These are phyloP conservation scores for Candida tropicalis DNA, from an alignment of 1,139 yeast genomes.

Conservation along the genomic window DNA sequence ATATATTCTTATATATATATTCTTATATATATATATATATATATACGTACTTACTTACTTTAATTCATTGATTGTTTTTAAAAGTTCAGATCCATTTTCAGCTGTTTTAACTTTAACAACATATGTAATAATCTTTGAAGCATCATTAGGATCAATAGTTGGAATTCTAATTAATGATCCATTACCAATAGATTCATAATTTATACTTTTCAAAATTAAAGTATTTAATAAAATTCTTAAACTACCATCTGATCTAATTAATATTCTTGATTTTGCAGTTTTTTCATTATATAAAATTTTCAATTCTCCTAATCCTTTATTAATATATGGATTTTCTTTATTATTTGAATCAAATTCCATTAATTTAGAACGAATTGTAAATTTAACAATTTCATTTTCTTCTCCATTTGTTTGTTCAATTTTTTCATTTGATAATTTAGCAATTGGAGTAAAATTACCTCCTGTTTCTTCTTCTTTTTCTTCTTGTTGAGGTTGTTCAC, in stretches of 20 bases:
- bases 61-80: conserved; percentile 51
- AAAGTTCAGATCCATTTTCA: conserved; percentile 67
- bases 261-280: conserved; percentile 64
- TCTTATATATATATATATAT: conserved; percentile 5
- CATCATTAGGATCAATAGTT: conserved; percentile 44
- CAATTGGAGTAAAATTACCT: conserved; percentile 52
- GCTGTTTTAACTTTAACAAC: conserved; percentile 69
- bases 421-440: conserved; percentile 43
- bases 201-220: conserved; percentile 51
- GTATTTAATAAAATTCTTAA: conserved; percentile 79
- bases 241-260: conserved; percentile 88
- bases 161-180: conserved; percentile 63
- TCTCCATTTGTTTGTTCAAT: conserved; percentile 73
- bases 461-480: conserved; percentile 39
- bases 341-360: conserved; percentile 59
- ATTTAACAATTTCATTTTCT: conserved; percentile 71
- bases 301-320: conserved; percentile 81
- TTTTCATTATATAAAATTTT: conserved; percentile 65
- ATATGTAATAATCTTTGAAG: conserved; percentile 53
- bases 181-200: conserved; percentile 60
- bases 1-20: too few species aligned
- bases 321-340: conserved; percentile 51
- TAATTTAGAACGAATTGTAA: conserved; percentile 71
- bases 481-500: conserved; percentile 13
- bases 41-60: conserved; percentile 10